Base-by-base conservation (phyloP, 805 yeast species). In the Myxozyma kluyveri region DNA sequence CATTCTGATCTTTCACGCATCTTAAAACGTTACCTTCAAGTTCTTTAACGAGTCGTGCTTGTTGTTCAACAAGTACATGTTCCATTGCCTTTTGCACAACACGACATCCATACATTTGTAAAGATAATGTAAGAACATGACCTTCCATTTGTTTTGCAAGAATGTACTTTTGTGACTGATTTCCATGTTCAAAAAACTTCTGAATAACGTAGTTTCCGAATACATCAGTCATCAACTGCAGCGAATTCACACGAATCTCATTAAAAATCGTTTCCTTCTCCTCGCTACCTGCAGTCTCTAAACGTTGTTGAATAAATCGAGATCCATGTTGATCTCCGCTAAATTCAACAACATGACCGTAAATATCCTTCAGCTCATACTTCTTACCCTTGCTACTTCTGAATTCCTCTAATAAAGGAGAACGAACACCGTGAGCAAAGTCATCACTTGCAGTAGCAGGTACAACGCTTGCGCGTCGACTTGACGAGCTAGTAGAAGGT, bases 151-250 rank as follows among this genome's bases (percentile, higher is more conserved):
- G 74, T 36, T 78, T 83, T 47, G 88, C 79, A 57, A 93, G 73
- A 10, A 83, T 75, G 29, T 79, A 75, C 63, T 78, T 81, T 66
- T 91, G 97, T 22, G 80, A 76, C 23, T 69, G 75, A 2, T 83
- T 74, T 29, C 97, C 96, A 63, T 73, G 76, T 70, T 93, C 98
- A 68, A 93, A 88, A 64, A 82, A 87, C 69, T 91, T 90, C 69
- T 93, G 99, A 50, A 93, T 87, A 24, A 93, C 97, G 66, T 93
- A 93, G 69, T 93, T 93, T 52, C 99, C 99, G 70, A 93, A 93
- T 6, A 93, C 99, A 72, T 93, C 99, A 17, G 95, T 88, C 84
- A 90, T 86, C 56, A 93, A 73, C 49, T 84, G 89, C 50, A 83
- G 75, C 3, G 90, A 78, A 56, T 81, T 79, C 22, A 81, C 83